Evolutionary conservation across 2,329 filamentous ascomycete species (phyloP).

Genomic region (Albophoma yamanashiensis): DNA sequence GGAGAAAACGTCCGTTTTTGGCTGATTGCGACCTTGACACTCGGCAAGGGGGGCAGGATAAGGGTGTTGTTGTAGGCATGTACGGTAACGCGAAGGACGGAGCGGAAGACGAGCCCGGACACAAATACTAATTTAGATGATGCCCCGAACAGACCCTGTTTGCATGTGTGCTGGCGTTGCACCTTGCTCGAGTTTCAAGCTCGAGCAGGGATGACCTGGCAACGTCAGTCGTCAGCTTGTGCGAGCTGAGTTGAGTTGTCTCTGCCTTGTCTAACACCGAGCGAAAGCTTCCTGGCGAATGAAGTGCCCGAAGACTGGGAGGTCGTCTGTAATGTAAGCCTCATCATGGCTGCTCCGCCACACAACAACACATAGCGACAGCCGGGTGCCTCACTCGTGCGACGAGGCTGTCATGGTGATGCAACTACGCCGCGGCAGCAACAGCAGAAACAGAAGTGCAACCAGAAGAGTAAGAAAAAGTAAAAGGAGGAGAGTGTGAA

Average conservation of each 20-base stretch:
- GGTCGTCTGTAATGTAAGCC: neutral
- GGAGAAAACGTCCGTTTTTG: conserved; percentile 5
- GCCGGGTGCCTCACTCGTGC: neutral
- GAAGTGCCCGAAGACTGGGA: neutral
- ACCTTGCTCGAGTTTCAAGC: neutral
- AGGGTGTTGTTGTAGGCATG: neutral
- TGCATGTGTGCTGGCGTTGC: neutral
- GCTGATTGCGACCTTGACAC: neutral
- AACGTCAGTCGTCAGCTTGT: neutral
- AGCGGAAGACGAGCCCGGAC: neutral
- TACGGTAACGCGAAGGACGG: conserved; percentile 1
- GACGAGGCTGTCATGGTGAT: neutral
- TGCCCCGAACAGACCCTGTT: neutral
- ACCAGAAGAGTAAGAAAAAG: neutral
- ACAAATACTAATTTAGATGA: conserved; percentile 1
- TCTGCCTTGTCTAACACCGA: neutral
- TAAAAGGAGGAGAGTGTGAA: neutral
- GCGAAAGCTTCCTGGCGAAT: neutral
- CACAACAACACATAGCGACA: neutral
- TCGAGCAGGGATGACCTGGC: neutral
- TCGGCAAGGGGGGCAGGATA: conserved; percentile 1
- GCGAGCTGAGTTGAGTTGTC: neutral
- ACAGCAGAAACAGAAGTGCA: neutral
- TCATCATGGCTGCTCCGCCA: neutral
- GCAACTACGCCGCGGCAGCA: neutral